Evolutionary conservation across 1,284 basidiomycete genomes (phyloP), one percentile per base, ranked within the genome.

Genomic region (Athelia psychrophila): DNA sequence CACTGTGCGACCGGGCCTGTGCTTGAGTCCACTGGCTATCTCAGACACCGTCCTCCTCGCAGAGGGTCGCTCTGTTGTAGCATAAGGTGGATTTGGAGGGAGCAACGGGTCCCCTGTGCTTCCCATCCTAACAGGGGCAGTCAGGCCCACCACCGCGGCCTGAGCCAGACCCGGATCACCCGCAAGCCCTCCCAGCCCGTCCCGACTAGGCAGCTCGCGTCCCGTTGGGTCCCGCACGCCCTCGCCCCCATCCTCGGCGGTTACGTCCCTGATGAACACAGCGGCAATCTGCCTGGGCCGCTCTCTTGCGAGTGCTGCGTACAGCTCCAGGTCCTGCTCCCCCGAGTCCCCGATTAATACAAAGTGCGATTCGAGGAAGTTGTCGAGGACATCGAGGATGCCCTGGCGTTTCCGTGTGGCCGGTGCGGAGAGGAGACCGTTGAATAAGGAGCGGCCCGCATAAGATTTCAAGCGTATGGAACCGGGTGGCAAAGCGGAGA

Each of bases 241-340:
- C 6, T 77, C 75, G 3, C 71, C 68, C 5, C 66, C 60, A 9
- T 58, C 59, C 30, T 62, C 65, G 3, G 64, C 62, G 32, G 72
- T 79, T 51, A 86, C 88, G 60, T 93, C 87, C 23, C 92, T 79
- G 47, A 95, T 83, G 68, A 91, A 91, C 38, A 95, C 80, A 2
- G 77, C 90, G 3, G 84, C 67, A 35, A 92, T 76, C 61, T 88
- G 86, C 9, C 68, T 56, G 0, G 89, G 86, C 16, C 83, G 76
- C 53, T 91, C 85, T 19, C 70, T 67, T 0, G 92, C 91, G 19
- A 94, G 64, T 53, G 79, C 72, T 8, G 86, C 74, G 64, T 95
- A 95, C 2, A 95, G 74, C 65, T 95, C 91, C 36, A 95, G 72
- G 67, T 95, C 93, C 61, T 94, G 92, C 64, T 95, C 93, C 32